phyloP scores from a whole-genome alignment of 140 eudicot species.

The Cichorium intybus region DNA sequence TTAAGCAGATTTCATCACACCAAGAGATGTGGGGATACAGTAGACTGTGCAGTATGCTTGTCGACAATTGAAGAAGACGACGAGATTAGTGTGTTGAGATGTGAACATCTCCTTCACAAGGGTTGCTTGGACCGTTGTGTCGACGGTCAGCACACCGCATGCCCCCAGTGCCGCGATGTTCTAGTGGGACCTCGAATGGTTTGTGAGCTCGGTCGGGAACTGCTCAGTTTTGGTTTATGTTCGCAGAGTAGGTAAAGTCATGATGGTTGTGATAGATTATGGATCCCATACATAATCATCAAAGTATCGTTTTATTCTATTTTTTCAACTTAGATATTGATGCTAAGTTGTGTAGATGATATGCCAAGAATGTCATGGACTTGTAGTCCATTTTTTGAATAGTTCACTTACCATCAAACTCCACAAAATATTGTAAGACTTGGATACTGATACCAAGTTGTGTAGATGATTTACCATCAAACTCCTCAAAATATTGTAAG shows the following conservation, averaged over 20 bases:
- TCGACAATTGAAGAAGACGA: constrained; percentile 36
- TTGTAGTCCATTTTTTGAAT: neutral
- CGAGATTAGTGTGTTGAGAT: constrained; percentile 38
- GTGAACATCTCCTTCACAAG: constrained; percentile 44
- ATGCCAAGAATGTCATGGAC: neutral
- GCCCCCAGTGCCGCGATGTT: constrained; percentile 42
- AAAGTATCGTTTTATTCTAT: neutral
- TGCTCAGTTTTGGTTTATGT: constrained; percentile 18
- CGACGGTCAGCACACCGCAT: constrained; percentile 31
- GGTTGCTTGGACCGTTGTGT: constrained; percentile 44
- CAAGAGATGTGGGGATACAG: constrained; percentile 4
- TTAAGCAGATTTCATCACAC: constrained; percentile 11
- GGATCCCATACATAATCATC: constrained; percentile 20
- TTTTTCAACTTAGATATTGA: neutral
- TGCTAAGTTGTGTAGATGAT: neutral
- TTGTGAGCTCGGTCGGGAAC: constrained; percentile 33
- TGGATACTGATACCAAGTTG: neutral
- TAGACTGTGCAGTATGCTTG: constrained; percentile 43
- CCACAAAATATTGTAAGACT: neutral
- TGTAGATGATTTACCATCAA: neutral
- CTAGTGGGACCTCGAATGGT: constrained; percentile 30
- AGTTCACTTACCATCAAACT: neutral
- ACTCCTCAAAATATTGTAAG: neutral
- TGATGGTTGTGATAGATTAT: constrained; percentile 27
- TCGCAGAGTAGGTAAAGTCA: neutral